Base-by-base conservation (phyloP, 345 rosid genomes). In the Theobroma cacao region DNA sequence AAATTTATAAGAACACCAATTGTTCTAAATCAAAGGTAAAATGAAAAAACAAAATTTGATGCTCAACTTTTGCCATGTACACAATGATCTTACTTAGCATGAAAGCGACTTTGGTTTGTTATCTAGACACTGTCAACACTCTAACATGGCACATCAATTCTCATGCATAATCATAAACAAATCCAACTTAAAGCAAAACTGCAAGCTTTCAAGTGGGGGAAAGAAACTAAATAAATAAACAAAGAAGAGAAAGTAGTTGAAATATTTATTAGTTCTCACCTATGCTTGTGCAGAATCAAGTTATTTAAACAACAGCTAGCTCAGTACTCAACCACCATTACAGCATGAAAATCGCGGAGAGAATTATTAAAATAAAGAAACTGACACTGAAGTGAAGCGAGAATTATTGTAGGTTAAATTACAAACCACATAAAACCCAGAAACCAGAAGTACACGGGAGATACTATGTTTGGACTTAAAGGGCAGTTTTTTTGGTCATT, bases 341-440 rank as follows among this genome's bases (percentile, higher is more conserved):
- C 28, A 43, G 73, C 73, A 68, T n/a, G 36, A 69, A 14, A 47
- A 68, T 24, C 24, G 30, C 50, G 15, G 7, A 26, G 55, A 71
- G 55, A 48, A 43, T 68, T 17, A 28, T 28, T 13, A 69, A 47
- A 17, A 41, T 22, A 9, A 53, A 72, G 61, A n/a, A 72, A 72
- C 48, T 72, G 63, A 72, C 45, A 20, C 13, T 72, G 48, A 36
- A 40, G 67, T 15, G 66, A 74, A 48, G 30, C n/a, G 61, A 12
- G 76, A 38, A 74, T 55, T 52, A 24, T 55, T 43, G 70, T 28
- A 11, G 56, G 56, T 30, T 45, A 59, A 61, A 59, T 38, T 11
- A 28, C 58, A 74, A 74, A 72, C 45, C 75, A 72, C 61, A 55
- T 7, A 56, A 65, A 58, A 74, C 53, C 76, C 66, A 74, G 65